Conservation (phyloP, 208 protist genomes). For the Leishmania tropica region DNA sequence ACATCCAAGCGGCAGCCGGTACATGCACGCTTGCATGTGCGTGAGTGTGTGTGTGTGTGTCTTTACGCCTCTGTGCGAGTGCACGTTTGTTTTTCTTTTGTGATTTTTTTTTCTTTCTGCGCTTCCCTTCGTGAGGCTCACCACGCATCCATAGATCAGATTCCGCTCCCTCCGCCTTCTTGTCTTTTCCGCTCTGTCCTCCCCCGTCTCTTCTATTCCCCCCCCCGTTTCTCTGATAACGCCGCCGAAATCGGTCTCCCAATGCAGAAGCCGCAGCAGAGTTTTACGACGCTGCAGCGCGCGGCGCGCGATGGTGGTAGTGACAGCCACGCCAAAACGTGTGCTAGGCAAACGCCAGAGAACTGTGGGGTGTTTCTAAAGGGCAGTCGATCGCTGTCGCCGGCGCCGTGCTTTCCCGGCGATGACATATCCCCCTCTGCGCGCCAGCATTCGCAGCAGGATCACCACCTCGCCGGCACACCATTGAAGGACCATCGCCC, state of each 20-base stretch:
- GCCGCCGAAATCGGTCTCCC: not conserved
- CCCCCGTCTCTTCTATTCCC: not conserved
- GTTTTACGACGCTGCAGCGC: slow-evolving; percentile 1
- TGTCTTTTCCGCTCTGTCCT: not conserved
- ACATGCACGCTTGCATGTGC: no score
- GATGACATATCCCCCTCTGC: not conserved
- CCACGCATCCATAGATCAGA: not conserved
- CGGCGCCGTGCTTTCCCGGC: slow-evolving; percentile 9
- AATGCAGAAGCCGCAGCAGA: slow-evolving; percentile 10
- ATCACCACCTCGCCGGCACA: not conserved
- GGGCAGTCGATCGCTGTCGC: slow-evolving; percentile 9
- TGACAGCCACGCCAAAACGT: not conserved
- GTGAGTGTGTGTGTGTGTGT: not conserved
- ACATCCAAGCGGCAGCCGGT: not conserved
- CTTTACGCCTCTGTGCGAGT: not conserved
- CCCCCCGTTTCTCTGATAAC: not conserved
- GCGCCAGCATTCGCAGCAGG: not conserved
- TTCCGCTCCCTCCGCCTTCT: not conserved
- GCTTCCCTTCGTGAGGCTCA: no score
- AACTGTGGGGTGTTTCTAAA: slow-evolving; percentile 1
- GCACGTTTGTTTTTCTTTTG: not conserved
- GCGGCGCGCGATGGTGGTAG: not conserved
- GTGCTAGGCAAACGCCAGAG: not conserved
- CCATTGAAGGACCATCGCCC: not conserved
- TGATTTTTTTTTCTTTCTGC: not conserved